A percentile compares a stretch with the other conserved stretches of the same genome.
phyloP scores from a whole-genome alignment of 176 grass and related monocot species.

The Triticum monococcum region DNA sequence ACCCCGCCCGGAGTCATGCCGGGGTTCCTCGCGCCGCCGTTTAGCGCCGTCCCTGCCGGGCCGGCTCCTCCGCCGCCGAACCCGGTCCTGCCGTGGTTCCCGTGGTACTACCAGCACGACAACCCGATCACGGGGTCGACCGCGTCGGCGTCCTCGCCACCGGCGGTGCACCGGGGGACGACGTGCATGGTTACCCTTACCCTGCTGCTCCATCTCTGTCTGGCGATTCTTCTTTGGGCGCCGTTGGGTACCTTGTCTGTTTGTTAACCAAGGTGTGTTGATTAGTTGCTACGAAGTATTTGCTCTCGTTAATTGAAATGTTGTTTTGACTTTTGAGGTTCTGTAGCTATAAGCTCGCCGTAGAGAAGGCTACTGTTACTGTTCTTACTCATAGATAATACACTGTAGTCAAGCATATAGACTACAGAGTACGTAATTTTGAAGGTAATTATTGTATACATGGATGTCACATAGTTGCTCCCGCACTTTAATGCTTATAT shows the following conservation, averaged over 20 bases:
- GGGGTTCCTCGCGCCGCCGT: conserved; percentile 31
- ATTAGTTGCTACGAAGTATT: not conserved
- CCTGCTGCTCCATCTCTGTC: not conserved
- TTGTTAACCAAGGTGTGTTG: not conserved
- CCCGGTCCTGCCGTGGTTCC: conserved; percentile 60
- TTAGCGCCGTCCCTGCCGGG: not conserved
- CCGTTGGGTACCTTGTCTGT: not conserved
- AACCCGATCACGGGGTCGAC: conserved; percentile 43
- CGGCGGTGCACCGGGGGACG: not conserved
- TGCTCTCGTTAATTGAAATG: not conserved
- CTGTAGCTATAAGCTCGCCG: not conserved
- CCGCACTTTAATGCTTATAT: not conserved
- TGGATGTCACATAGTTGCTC: not conserved
- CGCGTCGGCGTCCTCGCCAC: not conserved
- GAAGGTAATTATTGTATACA: not conserved
- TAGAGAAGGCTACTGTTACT: not conserved
- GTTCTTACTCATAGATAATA: not conserved
- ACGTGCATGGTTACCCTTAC: not conserved
- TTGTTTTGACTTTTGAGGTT: not conserved
- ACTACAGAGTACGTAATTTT: not conserved
- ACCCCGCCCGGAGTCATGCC: conserved; percentile 47
- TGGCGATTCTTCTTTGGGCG: conserved; percentile 16
- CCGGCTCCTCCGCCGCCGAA: conserved; percentile 54
- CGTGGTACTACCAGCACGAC: conserved; percentile 61
- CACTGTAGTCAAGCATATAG: not conserved